These are phyloP conservation scores for Podila verticillata DNA, from an alignment of 192 early-diverging fungal species.

Conservation along the genomic window DNA sequence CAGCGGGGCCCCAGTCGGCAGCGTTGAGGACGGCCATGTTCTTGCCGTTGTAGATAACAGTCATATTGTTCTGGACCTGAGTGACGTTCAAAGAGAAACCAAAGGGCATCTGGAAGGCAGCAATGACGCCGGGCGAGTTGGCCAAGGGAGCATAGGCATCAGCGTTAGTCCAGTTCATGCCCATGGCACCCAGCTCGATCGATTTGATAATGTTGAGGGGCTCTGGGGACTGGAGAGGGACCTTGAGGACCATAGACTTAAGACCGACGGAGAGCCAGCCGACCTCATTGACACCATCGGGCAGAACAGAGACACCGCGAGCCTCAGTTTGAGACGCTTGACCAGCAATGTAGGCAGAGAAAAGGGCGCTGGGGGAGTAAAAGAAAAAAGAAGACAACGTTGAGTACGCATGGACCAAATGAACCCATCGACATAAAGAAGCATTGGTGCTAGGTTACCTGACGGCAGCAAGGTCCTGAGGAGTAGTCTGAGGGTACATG, in stretches of 20 bases:
- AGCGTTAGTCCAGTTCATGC: conserved; percentile 57
- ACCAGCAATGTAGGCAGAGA: conserved; percentile 65
- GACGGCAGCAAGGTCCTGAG: conserved; percentile 55
- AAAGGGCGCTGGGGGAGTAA: conserved; percentile 37
- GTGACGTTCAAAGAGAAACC: conserved; percentile 69
- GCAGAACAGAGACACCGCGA: conserved; percentile 60
- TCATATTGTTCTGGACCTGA: conserved; percentile 62
- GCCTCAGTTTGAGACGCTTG: conserved; percentile 56
- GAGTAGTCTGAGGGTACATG: conserved; percentile 59
- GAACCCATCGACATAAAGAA: background rate
- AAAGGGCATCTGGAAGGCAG: conserved; percentile 68
- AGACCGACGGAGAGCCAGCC: conserved; percentile 62
- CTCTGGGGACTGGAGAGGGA: conserved; percentile 53
- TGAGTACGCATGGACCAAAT: background rate
- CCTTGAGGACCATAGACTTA: conserved; percentile 60
- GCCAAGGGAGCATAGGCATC: conserved; percentile 62
- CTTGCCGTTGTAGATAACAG: conserved; percentile 51
- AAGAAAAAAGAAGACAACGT: background rate
- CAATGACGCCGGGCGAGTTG: conserved; percentile 55
- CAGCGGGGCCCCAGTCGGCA: conserved; percentile 42
- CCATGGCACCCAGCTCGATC: conserved; percentile 62
- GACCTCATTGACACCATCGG: conserved; percentile 57
- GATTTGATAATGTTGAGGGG: conserved; percentile 61
- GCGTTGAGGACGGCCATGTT: conserved; percentile 36
- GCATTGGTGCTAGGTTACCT: conserved; percentile 2